phyloP scores from a whole-genome alignment of 2,329 filamentous ascomycete genomes.

The Anisogramma anomala region DNA sequence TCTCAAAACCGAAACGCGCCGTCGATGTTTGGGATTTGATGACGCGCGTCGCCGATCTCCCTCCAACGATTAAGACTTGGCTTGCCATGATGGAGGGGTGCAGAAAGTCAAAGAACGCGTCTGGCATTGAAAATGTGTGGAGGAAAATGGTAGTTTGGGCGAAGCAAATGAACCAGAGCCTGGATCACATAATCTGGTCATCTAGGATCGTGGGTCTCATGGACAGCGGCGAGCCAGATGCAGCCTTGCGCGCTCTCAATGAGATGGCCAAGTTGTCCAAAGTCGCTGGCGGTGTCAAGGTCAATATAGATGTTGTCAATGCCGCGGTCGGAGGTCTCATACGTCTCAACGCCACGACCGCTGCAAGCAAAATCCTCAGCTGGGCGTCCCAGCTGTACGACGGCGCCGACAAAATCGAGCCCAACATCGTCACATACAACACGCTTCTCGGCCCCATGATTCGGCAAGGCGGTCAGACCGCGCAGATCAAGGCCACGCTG shows the following conservation, averaged over 20 bases:
- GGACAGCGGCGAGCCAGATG: constrained; percentile 37
- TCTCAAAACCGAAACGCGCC: constrained; percentile 21
- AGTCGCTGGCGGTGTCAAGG: constrained; percentile 20
- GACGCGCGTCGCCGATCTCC: constrained; percentile 35
- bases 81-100: constrained; percentile 64
- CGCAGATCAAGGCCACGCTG: constrained; percentile 42
- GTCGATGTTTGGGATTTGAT: constrained; percentile 31
- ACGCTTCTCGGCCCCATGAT: constrained; percentile 53
- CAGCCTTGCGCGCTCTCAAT: constrained; percentile 51
- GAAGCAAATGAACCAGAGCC: constrained; percentile 48
- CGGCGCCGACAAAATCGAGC: constrained; percentile 34
- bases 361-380: constrained; percentile 41
- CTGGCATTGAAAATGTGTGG: constrained; percentile 59
- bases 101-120: constrained; percentile 43
- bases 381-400: constrained; percentile 39
- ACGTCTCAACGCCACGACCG: constrained; percentile 31
- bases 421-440: constrained; percentile 54
- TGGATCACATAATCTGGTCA: constrained; percentile 59
- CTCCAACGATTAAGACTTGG: constrained; percentile 55
- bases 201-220: constrained; percentile 57
- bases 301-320: constrained; percentile 51
- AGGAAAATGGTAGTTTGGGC: constrained; percentile 44
- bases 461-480: constrained; percentile 31
- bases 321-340: constrained; percentile 55
- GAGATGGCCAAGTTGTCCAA: constrained; percentile 45